Conservation (phyloP, 1,139 yeast genomes). For the Candida sanyaensis region DNA sequence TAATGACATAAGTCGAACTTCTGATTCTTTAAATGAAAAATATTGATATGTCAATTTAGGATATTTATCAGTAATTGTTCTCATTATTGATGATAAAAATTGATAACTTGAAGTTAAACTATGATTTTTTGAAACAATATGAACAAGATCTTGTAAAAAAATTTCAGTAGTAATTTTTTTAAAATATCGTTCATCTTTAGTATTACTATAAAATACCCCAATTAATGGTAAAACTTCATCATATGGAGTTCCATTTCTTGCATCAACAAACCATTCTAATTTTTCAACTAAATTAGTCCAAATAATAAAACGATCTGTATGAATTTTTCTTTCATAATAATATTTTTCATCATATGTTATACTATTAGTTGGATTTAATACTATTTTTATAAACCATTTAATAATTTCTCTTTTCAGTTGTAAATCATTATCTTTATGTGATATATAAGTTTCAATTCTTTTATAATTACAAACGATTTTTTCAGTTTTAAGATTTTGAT, state of each 20-base stretch:
- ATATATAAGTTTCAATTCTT: not conserved
- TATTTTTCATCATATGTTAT: not conserved
- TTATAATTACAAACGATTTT: not conserved
- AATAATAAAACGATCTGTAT: slow-evolving; percentile 7
- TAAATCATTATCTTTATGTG: not conserved
- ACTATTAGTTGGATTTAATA: not conserved
- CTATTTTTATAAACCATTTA: not conserved
- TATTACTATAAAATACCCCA: slow-evolving; percentile 6
- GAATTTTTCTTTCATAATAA: not conserved
- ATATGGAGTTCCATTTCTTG: slow-evolving; percentile 3
- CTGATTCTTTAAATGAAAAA: slow-evolving; percentile 21
- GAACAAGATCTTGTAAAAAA: slow-evolving; percentile 2
- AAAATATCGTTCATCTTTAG: too few species aligned
- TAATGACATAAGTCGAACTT: slow-evolving; percentile 3
- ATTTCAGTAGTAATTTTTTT: too few species aligned
- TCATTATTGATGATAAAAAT: slow-evolving; percentile 12
- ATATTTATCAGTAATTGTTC: slow-evolving; percentile 1
- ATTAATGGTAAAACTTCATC: slow-evolving; percentile 8
- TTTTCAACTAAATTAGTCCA: slow-evolving; percentile 9
- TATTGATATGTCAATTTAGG: slow-evolving; percentile 9
- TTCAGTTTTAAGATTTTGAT: not conserved
- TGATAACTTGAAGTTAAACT: not conserved
- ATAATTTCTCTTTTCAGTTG: slow-evolving; percentile 4
- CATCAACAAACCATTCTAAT: slow-evolving; percentile 8
- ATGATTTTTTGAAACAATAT: slow-evolving; percentile 3